Evolutionary conservation across 192 early-diverging fungal genomes (phyloP).

Genomic region (Coemansia sp.): DNA sequence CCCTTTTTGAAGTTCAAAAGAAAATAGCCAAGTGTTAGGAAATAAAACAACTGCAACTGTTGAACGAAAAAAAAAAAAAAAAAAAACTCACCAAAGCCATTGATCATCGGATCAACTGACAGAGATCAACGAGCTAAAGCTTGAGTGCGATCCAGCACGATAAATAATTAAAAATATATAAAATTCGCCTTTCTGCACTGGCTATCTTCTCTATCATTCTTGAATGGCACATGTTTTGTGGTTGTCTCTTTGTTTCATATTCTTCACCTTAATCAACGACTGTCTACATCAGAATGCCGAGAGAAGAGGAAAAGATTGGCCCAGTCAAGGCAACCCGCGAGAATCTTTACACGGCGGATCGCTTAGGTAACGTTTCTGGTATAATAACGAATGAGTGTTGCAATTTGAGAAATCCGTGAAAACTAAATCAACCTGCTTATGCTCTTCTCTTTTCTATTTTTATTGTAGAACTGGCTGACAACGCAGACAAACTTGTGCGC

Average conservation of each 20-base stretch:
- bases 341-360: constrained; percentile 53
- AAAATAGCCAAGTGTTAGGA: no score
- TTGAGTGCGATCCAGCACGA: no score
- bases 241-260: not conserved
- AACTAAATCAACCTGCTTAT: not conserved
- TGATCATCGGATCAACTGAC: no score
- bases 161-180: no score
- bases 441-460: not conserved
- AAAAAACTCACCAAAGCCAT: no score
- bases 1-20: not conserved
- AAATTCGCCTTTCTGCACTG: no score
- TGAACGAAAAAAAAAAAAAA: no score
- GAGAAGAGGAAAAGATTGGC: constrained; percentile 5
- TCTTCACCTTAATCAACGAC: not conserved
- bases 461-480: constrained; percentile 47
- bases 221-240: not conserved
- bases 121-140: no score
- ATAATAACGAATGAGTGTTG: not conserved
- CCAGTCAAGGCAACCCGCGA: constrained; percentile 53
- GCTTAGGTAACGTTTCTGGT: constrained; percentile 39
- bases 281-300: not conserved
- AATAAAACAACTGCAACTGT: no score
- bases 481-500: constrained; percentile 74
- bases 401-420: not conserved
- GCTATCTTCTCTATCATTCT: not conserved